Conservation (phyloP, 2,329 filamentous ascomycete genomes). For the Rutstroemia sp. region DNA sequence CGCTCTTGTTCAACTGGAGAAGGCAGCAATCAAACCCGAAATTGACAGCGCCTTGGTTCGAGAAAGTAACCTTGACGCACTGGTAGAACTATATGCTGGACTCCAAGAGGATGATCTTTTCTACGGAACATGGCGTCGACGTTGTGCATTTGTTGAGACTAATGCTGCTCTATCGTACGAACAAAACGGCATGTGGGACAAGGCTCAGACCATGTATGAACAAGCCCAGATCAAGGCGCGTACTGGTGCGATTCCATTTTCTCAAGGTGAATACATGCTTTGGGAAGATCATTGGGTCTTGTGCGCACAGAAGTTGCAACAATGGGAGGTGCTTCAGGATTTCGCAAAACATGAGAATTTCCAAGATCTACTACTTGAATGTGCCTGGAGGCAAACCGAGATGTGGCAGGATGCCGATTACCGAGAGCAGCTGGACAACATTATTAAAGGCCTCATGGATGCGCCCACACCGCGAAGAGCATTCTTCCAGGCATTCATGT, state of each 20-base stretch:
- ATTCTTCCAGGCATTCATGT: constrained; percentile 99
- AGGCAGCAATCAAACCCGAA: constrained; percentile 69
- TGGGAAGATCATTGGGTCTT: constrained; percentile 99
- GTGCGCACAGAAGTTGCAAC: constrained; percentile 95
- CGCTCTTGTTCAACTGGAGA: constrained; percentile 83
- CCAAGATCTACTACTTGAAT: constrained; percentile 90
- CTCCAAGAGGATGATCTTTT: constrained; percentile 95
- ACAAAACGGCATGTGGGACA: constrained; percentile 99
- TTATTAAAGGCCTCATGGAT: constrained; percentile 97
- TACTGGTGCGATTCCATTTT: constrained; percentile 92
- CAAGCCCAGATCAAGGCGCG: constrained; percentile 94
- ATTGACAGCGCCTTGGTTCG: constrained; percentile 77
- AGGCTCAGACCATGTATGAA: constrained; percentile 95
- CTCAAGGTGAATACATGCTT: constrained; percentile 93
- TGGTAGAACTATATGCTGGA: constrained; percentile 87
- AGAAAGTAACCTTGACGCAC: constrained; percentile 90
- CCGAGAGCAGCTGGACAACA: constrained; percentile 80
- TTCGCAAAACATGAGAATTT: constrained; percentile 99
- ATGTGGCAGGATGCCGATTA: constrained; percentile 86
- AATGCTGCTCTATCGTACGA: constrained; percentile 97
- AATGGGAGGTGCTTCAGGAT: constrained; percentile 96
- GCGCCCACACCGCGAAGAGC: constrained; percentile 87
- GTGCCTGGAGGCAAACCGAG: constrained; percentile 91
- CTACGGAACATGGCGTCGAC: constrained; percentile 91
- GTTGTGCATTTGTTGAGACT: constrained; percentile 94